Base-by-base conservation (phyloP, 1,284 basidiomycete species). In the Boletus semigastroideus region DNA sequence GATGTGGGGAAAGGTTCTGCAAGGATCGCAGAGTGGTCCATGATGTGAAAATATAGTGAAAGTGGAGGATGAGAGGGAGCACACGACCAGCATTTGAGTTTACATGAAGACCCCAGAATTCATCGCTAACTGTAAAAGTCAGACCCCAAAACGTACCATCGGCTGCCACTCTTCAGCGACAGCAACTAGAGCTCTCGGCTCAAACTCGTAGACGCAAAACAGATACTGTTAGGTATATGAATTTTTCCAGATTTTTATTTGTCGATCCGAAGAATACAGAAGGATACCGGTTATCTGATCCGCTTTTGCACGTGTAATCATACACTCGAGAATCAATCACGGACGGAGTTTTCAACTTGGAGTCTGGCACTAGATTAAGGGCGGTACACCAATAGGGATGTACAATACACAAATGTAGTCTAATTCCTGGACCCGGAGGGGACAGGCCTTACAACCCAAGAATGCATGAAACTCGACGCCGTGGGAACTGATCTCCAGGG, bases 21-120 rank as follows among this genome's bases (percentile, higher is more conserved):
- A 12, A 56, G 33, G 42, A 63, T 31, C 34, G 27, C 27, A 16
- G 42, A 16, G 14, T 51, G 51, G n/a, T 46, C 51, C 60, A 62
- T 61, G 52, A 33, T 53, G 28, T 42, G 43, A 42, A 31, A 38
- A 37, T 40, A 13, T 6, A 14, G 33, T n/a, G 39, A 44, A 27
- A 42, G 30, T 42, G 25, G n/a, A 6, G 40, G 19, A 6, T 34
- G n/a, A 9, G 17, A 30, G 19, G 10, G 19, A 11, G 64, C 61
- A 63, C 65, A 63, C 61, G 61, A 63, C 64, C 61, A 48, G 16
- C 39, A 55, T 39, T 48, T 46, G 31, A n/a, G 22, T 31, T 13
- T 11, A 16, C 20, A 33, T 25, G 31, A 41, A 42, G 51, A 53
- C 51, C 51, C 41, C 51, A 9, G n/a, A n/a, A n/a, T 41, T n/a